Evolutionary conservation across 306 rosid species (phyloP), one percentile per base, ranked within the genome.

Genomic region (Sicyos edulis): DNA sequence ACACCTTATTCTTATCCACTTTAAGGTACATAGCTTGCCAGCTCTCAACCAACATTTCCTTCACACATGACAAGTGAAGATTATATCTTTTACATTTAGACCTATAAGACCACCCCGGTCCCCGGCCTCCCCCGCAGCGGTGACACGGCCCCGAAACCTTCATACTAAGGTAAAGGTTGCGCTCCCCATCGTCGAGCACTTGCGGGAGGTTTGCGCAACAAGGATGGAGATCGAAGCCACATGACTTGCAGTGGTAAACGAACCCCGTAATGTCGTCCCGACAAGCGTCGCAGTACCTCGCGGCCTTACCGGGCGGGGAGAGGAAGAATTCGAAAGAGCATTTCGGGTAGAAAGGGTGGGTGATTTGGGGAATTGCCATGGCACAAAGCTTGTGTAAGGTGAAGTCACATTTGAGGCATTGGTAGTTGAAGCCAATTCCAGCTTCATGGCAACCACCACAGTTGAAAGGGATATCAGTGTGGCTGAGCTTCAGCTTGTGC

Each of bases 361-460:
- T 60, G 32, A 78, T 66, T 14, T 4, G 57, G 22, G 80, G 76
- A 21, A 21, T 15, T 22, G 86, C 84, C 68, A 76, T 29, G n/a
- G 84, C 86, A n/a, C 88, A 85, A 5, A 78, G 22, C 74, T 82
- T 80, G 80, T 85, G 88, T 8, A 82, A 59, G 37, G 78, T 79
- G 49, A 85, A 85, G 24, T 82, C 84, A 58, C 86, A 85, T 56
- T 57, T 53, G 13, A 17, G 56, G 75, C 86, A 85, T 75, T 71
- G 78, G 89, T 85, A 85, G 61, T 70, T 80, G 65, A 78, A 79
- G 66, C 89, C 89, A 15, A 85, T 82, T 0, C 89, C 89, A 6
- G 80, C 86, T 79, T 82, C 89, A 66, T 85, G 80, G 83, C 89
- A 85, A 1, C 89, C 89, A 50, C 81, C 83, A 56, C 89, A 85